A percentile compares a stretch with the other conserved stretches of the same genome.
Evolutionary conservation across 495 filamentous ascomycete species (phyloP).

Genomic region (Penicillium egyptiacum): DNA sequence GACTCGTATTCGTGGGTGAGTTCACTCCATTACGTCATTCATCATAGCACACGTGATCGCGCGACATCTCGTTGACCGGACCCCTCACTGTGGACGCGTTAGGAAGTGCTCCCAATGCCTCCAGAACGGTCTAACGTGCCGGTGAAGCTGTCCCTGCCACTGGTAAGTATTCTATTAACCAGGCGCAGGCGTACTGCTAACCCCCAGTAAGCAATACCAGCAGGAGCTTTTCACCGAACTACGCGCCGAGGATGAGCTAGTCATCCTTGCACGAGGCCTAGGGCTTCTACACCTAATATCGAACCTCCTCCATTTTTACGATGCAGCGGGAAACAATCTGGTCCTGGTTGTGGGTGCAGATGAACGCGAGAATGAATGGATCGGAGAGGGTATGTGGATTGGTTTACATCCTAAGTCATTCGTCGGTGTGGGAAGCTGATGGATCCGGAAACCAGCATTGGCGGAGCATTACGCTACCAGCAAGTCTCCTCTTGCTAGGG

Average conservation of each 20-base stretch:
- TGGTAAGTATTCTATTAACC: constrained; percentile 56
- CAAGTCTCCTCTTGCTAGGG: constrained; percentile 71
- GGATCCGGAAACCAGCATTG: constrained; percentile 53
- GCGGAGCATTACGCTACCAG: constrained; percentile 92
- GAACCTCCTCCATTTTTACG: constrained; percentile 93
- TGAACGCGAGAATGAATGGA: constrained; percentile 91
- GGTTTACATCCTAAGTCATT: neutral
- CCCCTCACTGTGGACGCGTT: constrained; percentile 24
- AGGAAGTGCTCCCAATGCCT: constrained; percentile 50
- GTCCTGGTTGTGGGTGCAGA: constrained; percentile 88
- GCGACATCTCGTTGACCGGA: constrained; percentile 13
- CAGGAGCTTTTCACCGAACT: constrained; percentile 92
- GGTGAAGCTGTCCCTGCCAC: constrained; percentile 89
- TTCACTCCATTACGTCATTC: constrained; percentile 35
- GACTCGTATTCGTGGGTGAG: neutral
- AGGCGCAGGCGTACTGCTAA: constrained; percentile 14
- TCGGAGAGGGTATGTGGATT: constrained; percentile 64
- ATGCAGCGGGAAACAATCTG: constrained; percentile 91
- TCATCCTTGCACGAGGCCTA: constrained; percentile 86
- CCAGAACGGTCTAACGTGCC: constrained; percentile 60
- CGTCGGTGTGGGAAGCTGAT: neutral
- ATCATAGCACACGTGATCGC: constrained; percentile 42
- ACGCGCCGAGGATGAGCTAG: constrained; percentile 86
- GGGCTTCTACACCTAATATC: constrained; percentile 87
- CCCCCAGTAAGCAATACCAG: constrained; percentile 63